Base-by-base conservation (phyloP, 1,284 basidiomycete genomes). In the Ustilago sp. region DNA sequence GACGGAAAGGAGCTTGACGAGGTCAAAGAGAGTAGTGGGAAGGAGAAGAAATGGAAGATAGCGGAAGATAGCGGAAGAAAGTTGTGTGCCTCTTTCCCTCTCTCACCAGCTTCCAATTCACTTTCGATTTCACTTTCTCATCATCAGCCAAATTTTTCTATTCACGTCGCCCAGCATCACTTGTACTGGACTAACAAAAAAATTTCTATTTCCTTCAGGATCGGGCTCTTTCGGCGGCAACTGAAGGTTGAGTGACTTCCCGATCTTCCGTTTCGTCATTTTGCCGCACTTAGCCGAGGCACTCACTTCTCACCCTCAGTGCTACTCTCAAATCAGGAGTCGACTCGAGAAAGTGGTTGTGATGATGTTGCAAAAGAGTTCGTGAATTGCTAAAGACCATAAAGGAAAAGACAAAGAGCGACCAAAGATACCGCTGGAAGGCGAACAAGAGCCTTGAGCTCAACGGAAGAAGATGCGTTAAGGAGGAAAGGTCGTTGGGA, bases 51-150 rank as follows among this genome's bases (percentile, higher is more conserved):
- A 51, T 51, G 47, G 55, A 56, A 51, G 54, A 57, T 47, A 43
- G 52, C 48, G 36, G 54, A 56, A 51, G 54, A 57, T 47, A 43
- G 52, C 48, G 36, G 54, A 59, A 50, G 8, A 35, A 56, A 60
- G 59, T 67, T 59, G 65, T 67, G 65, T 67, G 61, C 50, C 41
- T 39, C 48, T 36, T 19, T 36, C 32, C 38, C 41, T 39, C 48
- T 36, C 11, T 36, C 32, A 38, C 31, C 5, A 23, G n/a, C 17
- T 51, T 28, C 47, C 17, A 34, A 23, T 47, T 43, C 19, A 41
- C 19, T 45, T 19, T 19, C 43, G 8, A 39, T 57, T 36, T 47
- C 57, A 48, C 35, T 34, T 51, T 45, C n/a, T 19, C 32, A 39
- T 57, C 41, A 35, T 36, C 23, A 35, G 12, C 13, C 31, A 32